Conservation (phyloP, 2,329 filamentous ascomycete genomes). For the Colletotrichum karsti region DNA sequence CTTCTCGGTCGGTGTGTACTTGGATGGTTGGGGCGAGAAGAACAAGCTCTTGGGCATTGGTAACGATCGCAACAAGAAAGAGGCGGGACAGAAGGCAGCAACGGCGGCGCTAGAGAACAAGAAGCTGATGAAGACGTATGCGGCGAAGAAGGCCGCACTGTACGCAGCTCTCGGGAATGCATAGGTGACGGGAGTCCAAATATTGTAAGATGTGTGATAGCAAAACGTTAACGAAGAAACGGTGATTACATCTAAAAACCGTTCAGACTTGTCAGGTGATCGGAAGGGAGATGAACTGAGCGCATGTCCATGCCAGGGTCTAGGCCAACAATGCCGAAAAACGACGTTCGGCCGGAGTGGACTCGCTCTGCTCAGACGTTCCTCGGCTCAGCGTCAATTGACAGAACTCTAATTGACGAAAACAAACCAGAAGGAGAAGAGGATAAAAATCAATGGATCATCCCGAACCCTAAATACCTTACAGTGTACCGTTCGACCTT, state of each 20-base stretch:
- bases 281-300: not conserved
- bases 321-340: not conserved
- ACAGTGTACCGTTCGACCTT: not conserved
- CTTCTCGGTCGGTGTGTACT: conserved; percentile 70
- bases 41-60: conserved; percentile 70
- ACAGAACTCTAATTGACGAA: conserved; percentile 8
- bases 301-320: not conserved
- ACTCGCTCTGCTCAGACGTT: not conserved
- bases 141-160: conserved; percentile 56
- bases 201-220: too few species aligned
- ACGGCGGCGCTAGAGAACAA: conserved; percentile 70
- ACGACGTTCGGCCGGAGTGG: not conserved
- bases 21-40: conserved; percentile 75
- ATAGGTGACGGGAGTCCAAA: not conserved
- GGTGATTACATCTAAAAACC: too few species aligned
- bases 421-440: not conserved
- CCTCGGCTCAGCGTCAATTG: conserved; percentile 20
- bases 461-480: not conserved
- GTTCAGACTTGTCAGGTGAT: too few species aligned
- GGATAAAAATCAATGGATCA: not conserved
- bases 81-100: conserved; percentile 75
- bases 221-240: too few species aligned
- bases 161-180: conserved; percentile 31
- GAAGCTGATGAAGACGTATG: conserved; percentile 64
- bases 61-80: conserved; percentile 71